Evolutionary conservation across 2,329 filamentous ascomycete genomes (phyloP).

Genomic region (Fusarium mundagurra): DNA sequence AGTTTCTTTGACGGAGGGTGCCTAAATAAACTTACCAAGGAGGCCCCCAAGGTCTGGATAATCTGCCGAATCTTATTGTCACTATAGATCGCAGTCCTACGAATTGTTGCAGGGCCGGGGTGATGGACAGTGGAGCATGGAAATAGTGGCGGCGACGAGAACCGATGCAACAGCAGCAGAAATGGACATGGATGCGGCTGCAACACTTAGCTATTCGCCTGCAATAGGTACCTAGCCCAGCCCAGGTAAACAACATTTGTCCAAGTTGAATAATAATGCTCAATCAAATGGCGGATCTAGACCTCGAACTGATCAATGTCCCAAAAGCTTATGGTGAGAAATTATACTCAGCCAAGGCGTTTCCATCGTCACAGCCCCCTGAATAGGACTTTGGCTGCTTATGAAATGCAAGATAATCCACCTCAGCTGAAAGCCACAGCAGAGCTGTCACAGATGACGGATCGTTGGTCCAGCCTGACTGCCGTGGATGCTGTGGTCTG

Average conservation of each 20-base stretch:
- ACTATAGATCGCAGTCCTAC: not conserved
- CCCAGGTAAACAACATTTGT: not conserved
- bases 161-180: not conserved
- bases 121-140: conserved; percentile 25
- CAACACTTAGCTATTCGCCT: not conserved
- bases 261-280: not conserved
- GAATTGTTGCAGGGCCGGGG: conserved; percentile 1
- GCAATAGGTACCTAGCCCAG: not conserved
- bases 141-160: conserved; percentile 23
- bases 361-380: conserved; percentile 15
- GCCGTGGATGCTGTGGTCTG: conserved; percentile 4
- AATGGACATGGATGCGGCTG: not conserved
- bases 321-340: conserved; percentile 3
- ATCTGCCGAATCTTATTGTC: not conserved
- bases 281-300: not conserved
- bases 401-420: conserved; percentile 15
- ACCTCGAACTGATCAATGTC: not conserved
- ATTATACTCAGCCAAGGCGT: conserved; percentile 23
- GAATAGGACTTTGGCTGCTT: conserved; percentile 18
- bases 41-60: fast-evolving
- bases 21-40: not conserved
- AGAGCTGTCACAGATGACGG: conserved; percentile 24
- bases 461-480: conserved; percentile 7
- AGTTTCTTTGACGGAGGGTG: not conserved
- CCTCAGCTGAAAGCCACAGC: conserved; percentile 33